Evolutionary conservation across 495 filamentous ascomycete genomes (phyloP).

Genomic region (Amniculicola lignicola): DNA sequence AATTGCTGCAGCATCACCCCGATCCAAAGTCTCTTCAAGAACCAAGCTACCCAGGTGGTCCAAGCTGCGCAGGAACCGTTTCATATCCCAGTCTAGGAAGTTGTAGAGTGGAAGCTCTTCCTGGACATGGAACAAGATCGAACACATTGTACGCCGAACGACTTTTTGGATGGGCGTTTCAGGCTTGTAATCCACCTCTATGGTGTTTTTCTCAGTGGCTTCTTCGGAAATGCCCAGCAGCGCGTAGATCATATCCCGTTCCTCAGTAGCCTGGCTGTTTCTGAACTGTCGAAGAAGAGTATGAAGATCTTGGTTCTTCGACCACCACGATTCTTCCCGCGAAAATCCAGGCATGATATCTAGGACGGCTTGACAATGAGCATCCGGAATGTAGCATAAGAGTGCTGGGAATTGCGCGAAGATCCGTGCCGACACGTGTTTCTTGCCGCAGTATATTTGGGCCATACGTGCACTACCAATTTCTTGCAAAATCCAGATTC

Average conservation of each 20-base stretch:
- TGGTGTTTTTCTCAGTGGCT: too few relatives aligned
- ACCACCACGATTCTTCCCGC: conserved; percentile 38
- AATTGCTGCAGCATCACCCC: too few relatives aligned
- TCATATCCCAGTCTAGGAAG: too few relatives aligned
- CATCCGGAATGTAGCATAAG: conserved; percentile 1
- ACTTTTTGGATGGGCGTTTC: too few relatives aligned
- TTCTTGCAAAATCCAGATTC: conserved; percentile 43
- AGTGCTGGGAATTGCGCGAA: conserved; percentile 38
- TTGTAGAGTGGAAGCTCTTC: too few relatives aligned
- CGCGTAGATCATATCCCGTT: conserved; percentile 41
- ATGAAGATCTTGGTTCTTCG: conserved; percentile 28
- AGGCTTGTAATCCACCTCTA: too few relatives aligned
- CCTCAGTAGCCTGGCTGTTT: conserved; percentile 36
- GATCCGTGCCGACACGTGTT: conserved; percentile 29
- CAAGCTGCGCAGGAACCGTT: too few relatives aligned
- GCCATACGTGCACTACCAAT: conserved; percentile 34
- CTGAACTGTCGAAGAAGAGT: conserved; percentile 38
- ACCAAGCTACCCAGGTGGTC: too few relatives aligned
- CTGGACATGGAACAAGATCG: too few relatives aligned
- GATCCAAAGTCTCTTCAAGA: too few relatives aligned
- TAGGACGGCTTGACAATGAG: conserved; percentile 38
- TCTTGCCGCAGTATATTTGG: conserved; percentile 34
- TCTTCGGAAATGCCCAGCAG: conserved; percentile 39
- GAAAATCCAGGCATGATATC: conserved; percentile 41
- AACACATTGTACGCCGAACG: too few relatives aligned